These are phyloP conservation scores for Aspergillus vadensis DNA, from an alignment of 2,329 filamentous ascomycete genomes.

Conservation along the genomic window DNA sequence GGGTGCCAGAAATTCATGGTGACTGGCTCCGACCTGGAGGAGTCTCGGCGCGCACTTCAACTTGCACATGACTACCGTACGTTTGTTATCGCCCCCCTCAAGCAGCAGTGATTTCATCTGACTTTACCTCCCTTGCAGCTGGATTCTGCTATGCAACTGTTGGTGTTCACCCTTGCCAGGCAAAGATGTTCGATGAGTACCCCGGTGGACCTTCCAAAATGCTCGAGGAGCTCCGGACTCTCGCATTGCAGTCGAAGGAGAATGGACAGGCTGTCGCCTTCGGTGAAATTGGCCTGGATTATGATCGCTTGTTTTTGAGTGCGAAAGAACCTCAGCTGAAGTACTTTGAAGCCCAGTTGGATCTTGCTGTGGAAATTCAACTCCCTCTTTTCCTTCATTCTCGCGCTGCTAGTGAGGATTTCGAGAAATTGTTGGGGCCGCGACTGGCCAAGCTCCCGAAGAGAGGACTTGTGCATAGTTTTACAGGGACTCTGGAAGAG, in stretches of 20 bases:
- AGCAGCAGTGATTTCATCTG: conserved; percentile 16
- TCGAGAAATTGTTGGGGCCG: conserved; percentile 69
- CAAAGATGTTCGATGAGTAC: conserved; percentile 71
- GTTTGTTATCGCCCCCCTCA: conserved; percentile 32
- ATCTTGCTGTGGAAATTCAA: conserved; percentile 73
- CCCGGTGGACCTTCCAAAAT: conserved; percentile 47
- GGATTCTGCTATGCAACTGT: conserved; percentile 85
- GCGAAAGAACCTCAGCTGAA: conserved; percentile 77
- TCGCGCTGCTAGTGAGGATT: conserved; percentile 81
- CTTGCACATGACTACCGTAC: conserved; percentile 74
- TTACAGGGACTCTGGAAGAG: conserved; percentile 84
- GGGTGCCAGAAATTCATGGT: conserved; percentile 90
- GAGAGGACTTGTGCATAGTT: conserved; percentile 87
- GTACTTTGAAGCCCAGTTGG: conserved; percentile 81
- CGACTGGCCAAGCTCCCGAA: conserved; percentile 67
- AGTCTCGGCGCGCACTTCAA: conserved; percentile 72
- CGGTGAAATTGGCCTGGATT: conserved; percentile 95
- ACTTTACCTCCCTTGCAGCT: conserved; percentile 51
- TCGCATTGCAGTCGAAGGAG: conserved; percentile 64
- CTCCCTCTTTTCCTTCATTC: conserved; percentile 92
- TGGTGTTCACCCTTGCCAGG: conserved; percentile 90
- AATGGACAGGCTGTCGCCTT: conserved; percentile 72
- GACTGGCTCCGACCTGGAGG: conserved; percentile 82
- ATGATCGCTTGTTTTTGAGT: conserved; percentile 85
- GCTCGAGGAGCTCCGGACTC: conserved; percentile 61